Evolutionary conservation across 78 protist genomes (phyloP).

Genomic region (Blattamonas nauphoetae): DNA sequence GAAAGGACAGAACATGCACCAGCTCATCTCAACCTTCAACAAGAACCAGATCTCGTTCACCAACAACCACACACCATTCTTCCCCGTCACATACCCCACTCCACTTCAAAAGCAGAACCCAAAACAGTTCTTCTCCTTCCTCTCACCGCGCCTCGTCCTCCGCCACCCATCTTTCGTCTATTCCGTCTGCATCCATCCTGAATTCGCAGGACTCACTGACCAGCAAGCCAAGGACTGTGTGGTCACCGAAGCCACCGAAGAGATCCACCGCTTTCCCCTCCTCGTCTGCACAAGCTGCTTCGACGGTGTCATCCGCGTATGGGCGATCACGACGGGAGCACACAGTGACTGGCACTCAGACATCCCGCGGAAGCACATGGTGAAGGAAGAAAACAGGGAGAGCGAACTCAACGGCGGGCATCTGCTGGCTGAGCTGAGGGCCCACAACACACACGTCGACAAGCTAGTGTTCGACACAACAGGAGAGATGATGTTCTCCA

Average conservation of each 20-base stretch:
- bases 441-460: not conserved
- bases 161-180: not conserved
- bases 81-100: too few species aligned
- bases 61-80: too few species aligned
- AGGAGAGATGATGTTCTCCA: not conserved
- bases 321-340: not conserved
- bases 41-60: too few species aligned
- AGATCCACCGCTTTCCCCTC: not conserved
- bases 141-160: not conserved
- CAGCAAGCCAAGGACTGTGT: not conserved
- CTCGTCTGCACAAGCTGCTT: not conserved
- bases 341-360: too few species aligned
- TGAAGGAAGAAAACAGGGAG: too few species aligned
- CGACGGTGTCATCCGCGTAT: not conserved
- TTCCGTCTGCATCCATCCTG: not conserved
- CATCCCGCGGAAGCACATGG: too few species aligned
- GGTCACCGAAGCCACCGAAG: not conserved
- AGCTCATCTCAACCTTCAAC: too few species aligned
- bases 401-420: too few species aligned
- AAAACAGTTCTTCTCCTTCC: not conserved
- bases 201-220: not conserved
- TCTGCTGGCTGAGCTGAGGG: not conserved
- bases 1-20: too few species aligned
- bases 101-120: too few species aligned
- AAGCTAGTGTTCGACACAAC: not conserved